Conservation (phyloP, 2,329 filamentous ascomycete species). For the Aspergillus sp. region DNA sequence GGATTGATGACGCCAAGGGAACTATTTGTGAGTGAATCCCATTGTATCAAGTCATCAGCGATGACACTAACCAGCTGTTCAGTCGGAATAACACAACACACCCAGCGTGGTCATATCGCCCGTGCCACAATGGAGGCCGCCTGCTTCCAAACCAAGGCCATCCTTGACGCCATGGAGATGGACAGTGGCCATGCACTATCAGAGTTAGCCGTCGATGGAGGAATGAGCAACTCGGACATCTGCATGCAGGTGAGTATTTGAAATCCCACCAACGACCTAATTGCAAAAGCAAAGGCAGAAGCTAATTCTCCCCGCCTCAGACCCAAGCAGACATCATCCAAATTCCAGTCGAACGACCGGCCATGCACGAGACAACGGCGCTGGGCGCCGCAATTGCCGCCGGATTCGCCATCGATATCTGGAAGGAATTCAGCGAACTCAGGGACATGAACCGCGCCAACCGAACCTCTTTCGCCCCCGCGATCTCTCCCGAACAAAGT, state of each 20-base stretch:
- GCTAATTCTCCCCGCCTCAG: conserved; percentile 34
- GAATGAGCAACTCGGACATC: conserved; percentile 83
- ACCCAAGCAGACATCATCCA: conserved; percentile 83
- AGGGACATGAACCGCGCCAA: conserved; percentile 70
- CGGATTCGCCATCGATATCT: conserved; percentile 78
- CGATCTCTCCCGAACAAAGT: conserved; percentile 60
- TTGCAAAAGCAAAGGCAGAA: conserved; percentile 13
- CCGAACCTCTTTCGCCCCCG: conserved; percentile 68
- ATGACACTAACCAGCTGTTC: conserved; percentile 7
- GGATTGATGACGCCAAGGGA: conserved; percentile 89
- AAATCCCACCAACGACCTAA: not conserved
- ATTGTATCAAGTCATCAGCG: not conserved
- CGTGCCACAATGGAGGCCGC: conserved; percentile 87
- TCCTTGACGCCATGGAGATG: conserved; percentile 86
- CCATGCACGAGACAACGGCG: conserved; percentile 88
- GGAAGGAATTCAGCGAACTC: conserved; percentile 73
- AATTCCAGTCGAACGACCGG: conserved; percentile 78
- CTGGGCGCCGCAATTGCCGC: conserved; percentile 87
- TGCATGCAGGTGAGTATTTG: conserved; percentile 69
- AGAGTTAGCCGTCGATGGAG: conserved; percentile 80
- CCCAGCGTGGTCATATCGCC: conserved; percentile 80
- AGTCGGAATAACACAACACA: conserved; percentile 84
- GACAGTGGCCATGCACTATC: conserved; percentile 76
- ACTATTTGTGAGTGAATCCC: conserved; percentile 65
- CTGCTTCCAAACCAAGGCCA: conserved; percentile 90